These are phyloP conservation scores for Tylopilus sp. DNA, from an alignment of 768 basidiomycete species.

Conservation along the genomic window DNA sequence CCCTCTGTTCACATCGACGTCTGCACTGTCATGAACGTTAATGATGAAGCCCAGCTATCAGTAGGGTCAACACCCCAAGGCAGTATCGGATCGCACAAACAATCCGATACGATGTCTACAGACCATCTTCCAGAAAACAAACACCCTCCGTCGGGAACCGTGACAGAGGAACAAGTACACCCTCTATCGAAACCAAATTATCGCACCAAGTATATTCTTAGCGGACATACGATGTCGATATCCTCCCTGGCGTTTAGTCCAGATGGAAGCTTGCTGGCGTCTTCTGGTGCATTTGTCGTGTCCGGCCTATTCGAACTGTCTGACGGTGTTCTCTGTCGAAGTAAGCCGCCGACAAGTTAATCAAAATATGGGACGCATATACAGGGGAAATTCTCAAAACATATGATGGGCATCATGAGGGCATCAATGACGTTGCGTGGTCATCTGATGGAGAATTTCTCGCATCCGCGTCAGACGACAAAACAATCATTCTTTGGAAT, in stretches of 20 bases:
- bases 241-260: constrained; percentile 88
- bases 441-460: constrained; percentile 77
- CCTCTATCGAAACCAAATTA: constrained; percentile 44
- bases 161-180: constrained; percentile 3
- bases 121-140: constrained; percentile 4
- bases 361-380: constrained; percentile 77
- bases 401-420: constrained; percentile 69
- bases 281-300: constrained; percentile 60
- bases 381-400: constrained; percentile 74
- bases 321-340: constrained; percentile 34
- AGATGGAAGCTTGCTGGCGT: constrained; percentile 77
- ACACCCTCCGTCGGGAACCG: background rate
- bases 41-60: constrained; percentile 4
- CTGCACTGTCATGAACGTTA: constrained; percentile 20
- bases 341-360: constrained; percentile 78
- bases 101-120: constrained; percentile 7
- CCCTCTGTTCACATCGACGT: too few species aligned
- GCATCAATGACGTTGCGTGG: constrained; percentile 91
- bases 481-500: constrained; percentile 83
- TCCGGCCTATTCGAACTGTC: constrained; percentile 3
- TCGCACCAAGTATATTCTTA: constrained; percentile 56
- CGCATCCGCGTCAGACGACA: constrained; percentile 93
- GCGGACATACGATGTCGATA: constrained; percentile 80
- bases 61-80: background rate
- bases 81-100: constrained; percentile 3